Evolutionary conservation across 768 basidiomycete species (phyloP).

Genomic region (Termitomyces sp.): DNA sequence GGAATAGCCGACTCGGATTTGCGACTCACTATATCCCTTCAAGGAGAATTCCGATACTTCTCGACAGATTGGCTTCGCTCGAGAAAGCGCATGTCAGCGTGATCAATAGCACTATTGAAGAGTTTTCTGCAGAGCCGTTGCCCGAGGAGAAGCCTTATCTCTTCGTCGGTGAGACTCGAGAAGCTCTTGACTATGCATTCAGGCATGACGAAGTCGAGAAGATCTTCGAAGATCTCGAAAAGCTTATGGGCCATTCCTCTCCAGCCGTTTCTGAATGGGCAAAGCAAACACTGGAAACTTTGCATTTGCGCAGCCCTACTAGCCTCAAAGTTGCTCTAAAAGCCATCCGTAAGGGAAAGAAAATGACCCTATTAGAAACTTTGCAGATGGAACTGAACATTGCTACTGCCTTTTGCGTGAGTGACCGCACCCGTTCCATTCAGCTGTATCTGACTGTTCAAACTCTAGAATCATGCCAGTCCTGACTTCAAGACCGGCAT

Average conservation of each 20-base stretch:
- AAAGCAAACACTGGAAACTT: constrained; percentile 50
- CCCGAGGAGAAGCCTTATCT: constrained; percentile 48
- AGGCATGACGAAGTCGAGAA: constrained; percentile 62
- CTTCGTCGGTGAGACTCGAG: constrained; percentile 58
- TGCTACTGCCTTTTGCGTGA: constrained; percentile 85
- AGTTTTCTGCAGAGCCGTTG: constrained; percentile 71
- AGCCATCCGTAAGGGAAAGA: constrained; percentile 71
- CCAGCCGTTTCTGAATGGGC: constrained; percentile 70
- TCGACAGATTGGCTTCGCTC: constrained; percentile 60
- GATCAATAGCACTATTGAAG: constrained; percentile 57
- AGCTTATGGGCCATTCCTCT: constrained; percentile 35
- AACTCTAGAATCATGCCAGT: constrained; percentile 62
- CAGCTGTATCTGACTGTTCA: constrained; percentile 13
- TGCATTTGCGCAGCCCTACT: constrained; percentile 81
- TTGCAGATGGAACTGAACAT: constrained; percentile 86
- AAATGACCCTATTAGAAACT: constrained; percentile 56
- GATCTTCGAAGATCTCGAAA: constrained; percentile 58
- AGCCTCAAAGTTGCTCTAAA: constrained; percentile 87
- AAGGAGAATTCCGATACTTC: constrained; percentile 64
- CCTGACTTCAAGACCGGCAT: constrained; percentile 86
- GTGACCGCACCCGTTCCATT: constrained; percentile 27
- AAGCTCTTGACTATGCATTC: constrained; percentile 83
- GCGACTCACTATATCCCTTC: constrained; percentile 93
- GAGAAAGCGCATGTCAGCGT: constrained; percentile 37
- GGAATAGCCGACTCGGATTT: constrained; percentile 77